Evolutionary conservation across 148 eudicot genomes (phyloP).

Genomic region (Salicornia ramosissima): DNA sequence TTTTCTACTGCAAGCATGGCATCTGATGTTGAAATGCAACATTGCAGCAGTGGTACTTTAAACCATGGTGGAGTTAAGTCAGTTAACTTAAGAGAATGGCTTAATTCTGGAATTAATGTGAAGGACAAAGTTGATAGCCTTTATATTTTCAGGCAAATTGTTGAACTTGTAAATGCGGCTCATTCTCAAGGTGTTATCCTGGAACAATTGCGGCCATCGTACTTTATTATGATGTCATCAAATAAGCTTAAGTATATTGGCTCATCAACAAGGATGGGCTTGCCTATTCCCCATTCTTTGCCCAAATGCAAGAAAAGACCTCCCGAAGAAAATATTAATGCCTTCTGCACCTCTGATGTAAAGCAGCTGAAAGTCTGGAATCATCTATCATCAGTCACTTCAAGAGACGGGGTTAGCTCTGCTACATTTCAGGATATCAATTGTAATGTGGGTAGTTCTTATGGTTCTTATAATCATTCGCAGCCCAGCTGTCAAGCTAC

Average conservation of each 20-base stretch:
- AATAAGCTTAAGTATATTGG: slow-evolving; percentile 44
- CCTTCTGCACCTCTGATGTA: slow-evolving; percentile 14
- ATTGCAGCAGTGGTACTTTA: slow-evolving; percentile 7
- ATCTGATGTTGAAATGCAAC: slow-evolving; percentile 18
- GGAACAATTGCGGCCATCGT: slow-evolving; percentile 42
- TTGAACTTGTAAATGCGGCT: slow-evolving; percentile 37
- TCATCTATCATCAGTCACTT: slow-evolving; percentile 16
- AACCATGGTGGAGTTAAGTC: slow-evolving; percentile 29
- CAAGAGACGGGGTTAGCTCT: slow-evolving; percentile 4
- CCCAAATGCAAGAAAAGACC: slow-evolving; percentile 31
- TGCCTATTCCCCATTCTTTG: slow-evolving; percentile 3
- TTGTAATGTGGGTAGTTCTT: slow-evolving; percentile 16
- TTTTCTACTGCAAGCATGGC: slow-evolving; percentile 7
- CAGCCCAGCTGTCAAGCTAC: slow-evolving; percentile 13
- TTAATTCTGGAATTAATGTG: slow-evolving; percentile 27
- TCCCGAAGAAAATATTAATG: slow-evolving; percentile 21
- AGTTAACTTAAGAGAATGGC: slow-evolving; percentile 53
- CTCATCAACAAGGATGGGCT: slow-evolving; percentile 20
- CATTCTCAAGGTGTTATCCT: slow-evolving; percentile 42
- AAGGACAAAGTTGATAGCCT: slow-evolving; percentile 41
- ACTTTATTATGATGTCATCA: slow-evolving; percentile 29
- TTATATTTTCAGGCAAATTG: slow-evolving; percentile 43
- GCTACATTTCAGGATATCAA: slow-evolving; percentile 2
- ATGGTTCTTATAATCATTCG: slow-evolving; percentile 16
- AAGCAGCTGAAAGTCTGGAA: slow-evolving; percentile 25